Evolutionary conservation across 2,329 filamentous ascomycete species (phyloP), one percentile per base, ranked within the genome.

Genomic region (Monosporascus cannonballus): DNA sequence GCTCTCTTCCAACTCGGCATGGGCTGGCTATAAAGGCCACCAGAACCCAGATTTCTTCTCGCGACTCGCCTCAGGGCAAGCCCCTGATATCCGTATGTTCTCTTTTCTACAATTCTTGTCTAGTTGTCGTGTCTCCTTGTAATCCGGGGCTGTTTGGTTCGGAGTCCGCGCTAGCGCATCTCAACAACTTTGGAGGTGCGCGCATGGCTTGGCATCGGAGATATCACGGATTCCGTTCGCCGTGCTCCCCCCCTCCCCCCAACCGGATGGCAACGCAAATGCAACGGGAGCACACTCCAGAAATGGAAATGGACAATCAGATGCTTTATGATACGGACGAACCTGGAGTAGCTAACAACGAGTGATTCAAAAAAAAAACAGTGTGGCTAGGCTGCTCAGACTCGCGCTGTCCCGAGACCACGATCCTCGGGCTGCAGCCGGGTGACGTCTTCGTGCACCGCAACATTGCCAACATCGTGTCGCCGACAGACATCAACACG

Each of bases 301-400:
- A 34, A 34, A 17, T 15, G 11, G 22, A 42, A 37, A 27, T 47
- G 52, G 25, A 39, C 42, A 49, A 36, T 41, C 25, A 45, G 17
- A 22, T 14, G 22, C 38, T 50, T n/a, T 18, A 46, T 34, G 46
- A 45, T 17, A 39, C 27, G 11, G 46, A 50, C 39, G 25, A 15
- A 36, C 25, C 37, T 24, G 14, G 45, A 48, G 48, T 38, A 52
- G 30, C 22, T 39, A 30, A 45, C 36, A 34, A 53, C 54, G 55
- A 58, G 56, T 38, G 50, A 39, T 50, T 44, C 45, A 42, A 42
- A 37, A n/a, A 30, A 34, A 46, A 30, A 34, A 46, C 52, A 81
- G 78, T 95, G 54, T 95, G 90, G 90, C 81, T 95, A 59, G 90
- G 90, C 54, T 96, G 90, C 74, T 88, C 89, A 63, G 90, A 95